Evolutionary conservation across 306 rosid species (phyloP), one percentile per base, ranked within the genome.

Genomic region (Prinsepia uniflora): DNA sequence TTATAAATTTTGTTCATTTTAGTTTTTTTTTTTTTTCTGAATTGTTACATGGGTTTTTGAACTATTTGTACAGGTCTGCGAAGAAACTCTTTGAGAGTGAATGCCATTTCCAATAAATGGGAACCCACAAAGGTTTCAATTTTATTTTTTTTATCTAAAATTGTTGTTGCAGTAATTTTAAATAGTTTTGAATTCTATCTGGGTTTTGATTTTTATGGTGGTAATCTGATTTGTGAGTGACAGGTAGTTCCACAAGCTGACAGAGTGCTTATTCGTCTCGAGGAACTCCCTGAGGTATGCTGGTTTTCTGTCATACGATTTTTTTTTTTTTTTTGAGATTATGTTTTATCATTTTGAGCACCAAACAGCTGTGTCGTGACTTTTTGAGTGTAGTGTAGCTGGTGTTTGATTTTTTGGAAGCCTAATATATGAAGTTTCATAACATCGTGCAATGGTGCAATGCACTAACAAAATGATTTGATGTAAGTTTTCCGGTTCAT

Each of bases 191-290:
- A 30, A 30, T 30, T 30, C 36, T 30, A 30, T 30, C 1, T 30
- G 36, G 36, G 36, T 60, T 30, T 67, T 53, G 14, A 15, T 45
- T 62, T 59, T 72, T 14, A 39, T 49, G 68, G 53, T 77, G 75
- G 49, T 74, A 39, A 44, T 62, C 76, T 68, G 36, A 44, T 62
- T 78, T 68, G 36, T 75, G 74, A 19, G 34, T 61, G 65, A 76
- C 85, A 94, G 98, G 97, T 94, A 67, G 86, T 86, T 60, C 98
- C 98, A 0, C 97, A 90, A 83, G 96, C 90, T 75, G 97, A 94
- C 77, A 87, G 96, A 79, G 98, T 94, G 70, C 96, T 94, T 69
- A 72, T 94, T 80, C 97, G 96, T 77, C 82, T 94, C 19, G 94
- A 90, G 80, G 78, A 83, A 70, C 85, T 84, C 49, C 67, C 90